Base-by-base conservation (phyloP, 805 yeast species). In the Geotrichum ghanense region DNA sequence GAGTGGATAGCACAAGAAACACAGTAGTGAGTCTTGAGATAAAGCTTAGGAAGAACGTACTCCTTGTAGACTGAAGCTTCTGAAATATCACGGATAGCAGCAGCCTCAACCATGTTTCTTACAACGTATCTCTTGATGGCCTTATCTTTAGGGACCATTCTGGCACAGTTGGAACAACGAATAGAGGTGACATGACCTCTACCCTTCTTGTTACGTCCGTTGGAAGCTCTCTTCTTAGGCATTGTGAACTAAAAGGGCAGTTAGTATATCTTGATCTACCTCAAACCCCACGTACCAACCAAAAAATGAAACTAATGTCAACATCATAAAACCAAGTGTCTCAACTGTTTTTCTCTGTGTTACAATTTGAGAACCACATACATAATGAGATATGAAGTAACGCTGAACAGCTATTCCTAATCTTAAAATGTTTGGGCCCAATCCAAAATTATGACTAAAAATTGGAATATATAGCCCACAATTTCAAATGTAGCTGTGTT, bases 151-250 rank as follows among this genome's bases (percentile, higher is more conserved):
- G 98, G 97, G 67, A 92, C 95, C 79, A 95, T 86, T 76, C 95
- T 87, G 67, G 96, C 84, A 78, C 99, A 92, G 96, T 92, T 92
- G 70, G 88, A 84, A 81, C 99, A 92, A 84, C 99, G 89, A 69
- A 90, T 97, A 72, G 95, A 95, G 76, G 85, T 86, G 75, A 86
- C 96, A 95, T 92, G 97, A 73, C 99, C 99, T 87, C 99, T 92
- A 73, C 97, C 97, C 80, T 88, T 89, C 94, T 92, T 92, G 94
- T 92, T 92, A 82, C 99, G 90, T 83, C 99, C 99, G 97, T 89
- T 88, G 92, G 97, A 88, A 75, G 97, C 88, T 89, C 99, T 90
- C 97, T 92, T 92, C 87, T 92, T 92, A 76, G 98, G 97, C 99
- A 92, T 92, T 31, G 10, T 31, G 14, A 6, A 6, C 14, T 6